Evolutionary conservation across 805 yeast genomes (phyloP), one percentile per base, ranked within the genome.

Genomic region (Soucietia sequanensis): DNA sequence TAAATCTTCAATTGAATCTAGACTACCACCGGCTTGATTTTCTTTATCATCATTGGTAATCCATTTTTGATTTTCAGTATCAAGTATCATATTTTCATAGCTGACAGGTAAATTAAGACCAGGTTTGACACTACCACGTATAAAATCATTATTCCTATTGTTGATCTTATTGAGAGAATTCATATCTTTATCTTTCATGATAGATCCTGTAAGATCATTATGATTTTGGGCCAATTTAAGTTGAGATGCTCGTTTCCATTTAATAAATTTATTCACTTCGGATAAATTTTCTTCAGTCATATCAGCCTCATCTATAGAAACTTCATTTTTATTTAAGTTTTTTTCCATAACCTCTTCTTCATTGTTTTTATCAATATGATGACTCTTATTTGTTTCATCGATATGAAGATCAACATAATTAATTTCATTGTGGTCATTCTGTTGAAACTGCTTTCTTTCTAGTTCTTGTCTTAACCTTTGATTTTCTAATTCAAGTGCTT

Each of bases 1-100:
- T 20, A 67, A 48, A 42, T 63, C 70, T 31, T 67, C 71, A 17
- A 68, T 67, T 8, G 61, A 57, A 28, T 65, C 72, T 28, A 68
- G 50, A 31, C 64, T 60, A 5, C 55, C 60, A 19, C 36, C 34
- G 13, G 26, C 32, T 13, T 38, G 30, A 19, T 50, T 49, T 26
- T 47, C 42, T 29, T 54, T 41, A 11, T 39, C 50, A 11, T 39
- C 50, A 17, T 44, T 46, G 3, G 20, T 30, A 18, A 58, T 38
- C 70, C 70, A 63, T 33, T 44, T 48, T 27, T 56, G 54, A 29
- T 56, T 50, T n/a, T 42, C 45, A 15, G 45, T 45, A 38, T 62
- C 70, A 16, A 60, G 46, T 2, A 55, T 40, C 68, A 63, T 63
- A 27, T 58, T 53, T 6, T 63, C 65, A 41, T 63, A 65, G 13